Evolutionary conservation across 331 rosid genomes (phyloP), one percentile per base, ranked within the genome.

Genomic region (Spiraea crenata): DNA sequence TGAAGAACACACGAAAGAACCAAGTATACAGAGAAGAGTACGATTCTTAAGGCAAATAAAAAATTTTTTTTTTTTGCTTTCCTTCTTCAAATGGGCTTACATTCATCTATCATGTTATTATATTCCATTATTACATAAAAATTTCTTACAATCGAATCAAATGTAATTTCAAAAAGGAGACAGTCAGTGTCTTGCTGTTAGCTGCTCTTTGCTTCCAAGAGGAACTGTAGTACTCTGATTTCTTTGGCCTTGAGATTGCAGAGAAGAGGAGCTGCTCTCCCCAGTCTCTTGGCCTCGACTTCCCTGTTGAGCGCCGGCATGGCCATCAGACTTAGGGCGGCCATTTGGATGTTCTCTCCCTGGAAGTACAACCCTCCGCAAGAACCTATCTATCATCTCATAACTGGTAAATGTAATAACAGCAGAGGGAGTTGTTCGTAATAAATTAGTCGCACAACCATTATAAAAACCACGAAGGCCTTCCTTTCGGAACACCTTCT

Each of bases 371-470:
- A 69, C 74, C 62, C 74, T 76, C 48, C 50, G 80, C 84, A 93
- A 78, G 78, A 87, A 89, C 74, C 97, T 74, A 71, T 81, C 83
- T 74, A 91, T 87, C 96, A 93, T 91, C 82, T 93, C 99, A 38
- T 89, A 93, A 81, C 93, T 89, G 39, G 99, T 91, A 79, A 93
- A 89, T 5, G 96, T 91, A 76, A 93, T 91, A 57, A 93, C 92
- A 2, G 99, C 99, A 3, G 99, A 93, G 0, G 99, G 97, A 41
- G 96, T 91, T 77, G 99, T 91, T 84, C 99, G 77, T 65, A 93
- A 46, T 14, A 93, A 85, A 82, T 93, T 91, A 7, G 93, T 93
- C 1, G 89, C 97, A 7, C 99, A 91, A 63, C 99, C 99, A 1
- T 97, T 87, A 35, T 91, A 93, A 71, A 93, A 91, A 16, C 99